Evolutionary conservation across 345 rosid genomes (phyloP).

Genomic region (Salix brachista): DNA sequence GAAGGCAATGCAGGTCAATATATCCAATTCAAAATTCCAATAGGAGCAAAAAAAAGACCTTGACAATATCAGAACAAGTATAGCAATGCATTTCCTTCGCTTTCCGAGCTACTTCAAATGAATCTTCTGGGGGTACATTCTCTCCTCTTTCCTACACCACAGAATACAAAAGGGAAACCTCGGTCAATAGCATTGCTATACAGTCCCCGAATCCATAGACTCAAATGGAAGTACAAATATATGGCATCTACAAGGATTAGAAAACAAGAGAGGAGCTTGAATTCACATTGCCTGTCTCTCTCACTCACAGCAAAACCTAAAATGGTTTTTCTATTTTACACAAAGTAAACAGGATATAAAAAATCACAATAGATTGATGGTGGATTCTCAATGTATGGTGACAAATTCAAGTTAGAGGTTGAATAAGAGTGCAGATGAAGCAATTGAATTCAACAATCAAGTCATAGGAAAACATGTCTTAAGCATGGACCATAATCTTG

Average conservation of each 20-base stretch:
- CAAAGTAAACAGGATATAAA: background rate
- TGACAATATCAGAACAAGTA: constrained; percentile 91
- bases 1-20: background rate
- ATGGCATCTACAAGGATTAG: background rate
- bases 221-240: background rate
- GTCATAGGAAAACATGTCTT: background rate
- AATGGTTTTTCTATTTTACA: background rate
- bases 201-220: background rate
- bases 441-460: background rate
- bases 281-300: background rate
- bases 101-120: constrained; percentile 89
- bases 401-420: background rate
- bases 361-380: background rate
- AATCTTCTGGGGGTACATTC: constrained; percentile 93
- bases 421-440: background rate
- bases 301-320: background rate
- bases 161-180: constrained; percentile 16
- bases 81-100: constrained; percentile 92
- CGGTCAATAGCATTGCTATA: constrained; percentile 6
- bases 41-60: constrained; percentile 44
- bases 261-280: background rate
- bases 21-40: background rate
- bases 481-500: background rate
- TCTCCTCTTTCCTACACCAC: constrained; percentile 90
- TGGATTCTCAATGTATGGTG: background rate